Base-by-base conservation (phyloP, 83 land plant species). In the Picea abies region DNA sequence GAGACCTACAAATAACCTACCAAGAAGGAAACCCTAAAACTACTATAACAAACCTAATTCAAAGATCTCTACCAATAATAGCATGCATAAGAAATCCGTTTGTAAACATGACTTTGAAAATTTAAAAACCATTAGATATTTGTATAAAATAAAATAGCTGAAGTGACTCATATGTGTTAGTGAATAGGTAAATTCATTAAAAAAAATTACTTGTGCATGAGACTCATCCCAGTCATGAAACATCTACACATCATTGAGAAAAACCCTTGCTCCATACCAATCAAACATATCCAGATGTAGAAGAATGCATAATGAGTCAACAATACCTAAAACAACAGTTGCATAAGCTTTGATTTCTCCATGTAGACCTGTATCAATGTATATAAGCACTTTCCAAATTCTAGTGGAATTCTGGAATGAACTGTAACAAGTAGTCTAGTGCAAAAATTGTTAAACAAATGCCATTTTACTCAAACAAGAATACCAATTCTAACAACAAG, bases 321-420 rank as follows among this genome's bases (percentile, higher is more conserved):
- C 76, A 10, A 72, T 39, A 19, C 76, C 76, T 6, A 39, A 73
- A 44, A 41, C 52, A 39, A 73, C 17, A 8, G 9, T 39, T 16
- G 52, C 52, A 73, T 73, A 73, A 5, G 77, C 56, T 19, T 49
- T n/a, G 20, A 3, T 73, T 20, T 39, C 77, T 39, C 77, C 52
- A 16, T 39, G 52, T 3, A 39, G 77, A 29, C 35, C 77, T 73
- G 52, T 73, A 41, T 73, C 52, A 16, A 49, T 73, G 52, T 73
- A 49, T 73, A 73, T 44, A 44, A 73, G 39, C 47, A 73, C 77
- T 44, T 73, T 73, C 77, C 77, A 73, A 15, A 35, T 35, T 17
- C 52, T 44, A 19, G 3, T 8, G 2, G 56, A 49, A 39, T 73
- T 73, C 16, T 39, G n/a, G 22, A 73, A 73, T 8, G 77, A 73